Percentiles rank a stretch among this genome's conserved stretches.
Evolutionary conservation across 495 filamentous ascomycete species (phyloP).

Genomic region (Daldinia childiae): DNA sequence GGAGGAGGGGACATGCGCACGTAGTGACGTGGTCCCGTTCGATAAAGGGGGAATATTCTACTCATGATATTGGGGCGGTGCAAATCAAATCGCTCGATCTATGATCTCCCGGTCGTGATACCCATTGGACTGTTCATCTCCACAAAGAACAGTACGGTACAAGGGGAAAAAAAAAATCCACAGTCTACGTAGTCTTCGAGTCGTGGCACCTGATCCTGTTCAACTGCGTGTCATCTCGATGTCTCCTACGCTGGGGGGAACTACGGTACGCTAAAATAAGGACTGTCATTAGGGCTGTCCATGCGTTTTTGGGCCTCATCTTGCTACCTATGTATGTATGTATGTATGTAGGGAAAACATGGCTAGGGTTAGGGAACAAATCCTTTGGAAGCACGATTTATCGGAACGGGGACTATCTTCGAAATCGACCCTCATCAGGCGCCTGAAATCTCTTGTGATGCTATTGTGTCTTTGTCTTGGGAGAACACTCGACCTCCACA

Average conservation of each 20-base stretch:
- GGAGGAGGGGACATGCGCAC: conserved; percentile 36
- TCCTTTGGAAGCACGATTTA: conserved; percentile 26
- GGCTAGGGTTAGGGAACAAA: conserved; percentile 1
- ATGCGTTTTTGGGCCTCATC: conserved; percentile 15
- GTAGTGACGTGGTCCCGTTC: conserved; percentile 48
- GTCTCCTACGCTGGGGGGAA: conserved; percentile 31
- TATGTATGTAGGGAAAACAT: too few species aligned
- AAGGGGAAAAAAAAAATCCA: not conserved
- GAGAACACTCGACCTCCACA: conserved; percentile 6
- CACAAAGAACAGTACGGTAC: conserved; percentile 6
- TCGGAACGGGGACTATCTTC: conserved; percentile 13
- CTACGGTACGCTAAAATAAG: conserved; percentile 26
- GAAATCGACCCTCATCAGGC: conserved; percentile 27
- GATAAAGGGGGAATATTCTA: conserved; percentile 39
- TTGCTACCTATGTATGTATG: too few species aligned
- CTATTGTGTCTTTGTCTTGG: not conserved
- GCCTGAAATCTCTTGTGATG: not conserved
- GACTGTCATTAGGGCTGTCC: conserved; percentile 5
- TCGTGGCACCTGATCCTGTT: conserved; percentile 49
- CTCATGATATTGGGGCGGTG: conserved; percentile 30
- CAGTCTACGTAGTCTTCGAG: conserved; percentile 12
- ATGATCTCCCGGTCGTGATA: conserved; percentile 25
- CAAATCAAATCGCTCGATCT: conserved; percentile 38
- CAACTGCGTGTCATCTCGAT: conserved; percentile 51
- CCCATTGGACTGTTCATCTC: conserved; percentile 19